Percentiles rank a stretch among this genome's conserved stretches.
These are phyloP conservation scores for Theobroma grandiflorum DNA, from an alignment of 441 rosid species.

Conservation along the genomic window DNA sequence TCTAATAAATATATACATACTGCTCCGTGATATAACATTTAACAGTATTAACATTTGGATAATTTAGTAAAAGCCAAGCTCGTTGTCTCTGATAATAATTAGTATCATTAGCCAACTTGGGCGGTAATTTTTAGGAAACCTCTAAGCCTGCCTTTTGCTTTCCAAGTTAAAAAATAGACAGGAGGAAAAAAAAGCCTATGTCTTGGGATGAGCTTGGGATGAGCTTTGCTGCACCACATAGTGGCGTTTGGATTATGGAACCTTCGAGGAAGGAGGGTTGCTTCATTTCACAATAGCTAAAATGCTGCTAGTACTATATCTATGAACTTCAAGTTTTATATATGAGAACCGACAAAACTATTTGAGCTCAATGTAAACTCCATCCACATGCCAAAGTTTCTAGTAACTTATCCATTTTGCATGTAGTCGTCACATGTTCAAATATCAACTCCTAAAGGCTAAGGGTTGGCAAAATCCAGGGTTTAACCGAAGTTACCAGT, in stretches of 20 bases:
- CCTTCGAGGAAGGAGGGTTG: constrained; percentile 17
- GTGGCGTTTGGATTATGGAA: background rate
- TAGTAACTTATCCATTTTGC: background rate
- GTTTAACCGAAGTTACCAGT: background rate
- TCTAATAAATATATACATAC: constrained; percentile 5
- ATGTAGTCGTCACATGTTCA: background rate
- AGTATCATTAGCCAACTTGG: background rate
- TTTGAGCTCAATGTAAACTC: too few relatives aligned
- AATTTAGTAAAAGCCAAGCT: background rate
- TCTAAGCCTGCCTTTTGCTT: background rate
- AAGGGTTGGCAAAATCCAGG: background rate
- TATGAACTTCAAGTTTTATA: background rate
- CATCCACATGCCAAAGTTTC: background rate
- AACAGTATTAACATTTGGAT: too few relatives aligned
- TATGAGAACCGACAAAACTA: background rate
- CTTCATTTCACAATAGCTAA: background rate
- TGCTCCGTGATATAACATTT: background rate
- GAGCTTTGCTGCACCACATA: too few relatives aligned
- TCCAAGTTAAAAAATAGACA: background rate
- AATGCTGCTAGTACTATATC: background rate
- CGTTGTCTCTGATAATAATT: background rate
- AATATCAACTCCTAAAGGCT: background rate
- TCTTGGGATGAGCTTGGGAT: too few relatives aligned
- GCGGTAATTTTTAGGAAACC: background rate
- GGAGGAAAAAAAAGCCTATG: background rate